Percentiles rank a stretch among this genome's conserved stretches.
These are phyloP conservation scores for Cytospora paraplurivora DNA, from an alignment of 2,329 filamentous ascomycete genomes.

Conservation along the genomic window DNA sequence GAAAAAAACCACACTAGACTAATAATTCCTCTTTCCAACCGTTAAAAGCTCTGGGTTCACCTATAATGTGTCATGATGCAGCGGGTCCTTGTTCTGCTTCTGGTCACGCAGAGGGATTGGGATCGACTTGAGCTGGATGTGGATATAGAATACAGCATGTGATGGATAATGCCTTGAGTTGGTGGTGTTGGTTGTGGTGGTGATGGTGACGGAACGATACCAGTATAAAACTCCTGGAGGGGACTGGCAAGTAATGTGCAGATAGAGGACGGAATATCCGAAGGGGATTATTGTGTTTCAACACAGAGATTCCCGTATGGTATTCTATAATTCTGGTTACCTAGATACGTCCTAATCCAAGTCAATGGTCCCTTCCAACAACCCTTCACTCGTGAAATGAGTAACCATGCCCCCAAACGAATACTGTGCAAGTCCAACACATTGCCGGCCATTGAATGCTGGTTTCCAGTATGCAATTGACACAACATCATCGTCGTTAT, in stretches of 20 bases:
- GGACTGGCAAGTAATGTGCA: conserved; percentile 6
- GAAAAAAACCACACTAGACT: conserved; percentile 44
- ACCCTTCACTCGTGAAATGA: neutral
- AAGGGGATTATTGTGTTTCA: neutral
- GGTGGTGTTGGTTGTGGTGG: neutral
- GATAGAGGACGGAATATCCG: neutral
- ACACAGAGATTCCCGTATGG: neutral
- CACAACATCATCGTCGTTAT: conserved; percentile 21
- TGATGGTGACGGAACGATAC: neutral
- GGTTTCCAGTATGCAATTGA: neutral
- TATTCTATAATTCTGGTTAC: conserved; percentile 16
- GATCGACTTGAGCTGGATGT: conserved; percentile 18
- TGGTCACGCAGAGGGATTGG: neutral
- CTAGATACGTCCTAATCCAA: conserved; percentile 15
- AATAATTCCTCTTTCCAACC: conserved; percentile 42
- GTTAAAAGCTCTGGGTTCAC: conserved; percentile 12
- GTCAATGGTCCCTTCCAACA: conserved; percentile 12
- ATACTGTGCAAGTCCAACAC: neutral
- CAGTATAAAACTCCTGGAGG: conserved; percentile 5
- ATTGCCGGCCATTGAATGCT: neutral
- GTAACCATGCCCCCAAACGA: neutral
- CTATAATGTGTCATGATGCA: conserved; percentile 20
- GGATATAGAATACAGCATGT: conserved; percentile 7
- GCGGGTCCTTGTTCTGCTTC: conserved; percentile 9
- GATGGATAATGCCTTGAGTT: conserved; percentile 17